Base-by-base conservation (phyloP, 1,284 basidiomycete genomes). In the Puccinia triticina region DNA sequence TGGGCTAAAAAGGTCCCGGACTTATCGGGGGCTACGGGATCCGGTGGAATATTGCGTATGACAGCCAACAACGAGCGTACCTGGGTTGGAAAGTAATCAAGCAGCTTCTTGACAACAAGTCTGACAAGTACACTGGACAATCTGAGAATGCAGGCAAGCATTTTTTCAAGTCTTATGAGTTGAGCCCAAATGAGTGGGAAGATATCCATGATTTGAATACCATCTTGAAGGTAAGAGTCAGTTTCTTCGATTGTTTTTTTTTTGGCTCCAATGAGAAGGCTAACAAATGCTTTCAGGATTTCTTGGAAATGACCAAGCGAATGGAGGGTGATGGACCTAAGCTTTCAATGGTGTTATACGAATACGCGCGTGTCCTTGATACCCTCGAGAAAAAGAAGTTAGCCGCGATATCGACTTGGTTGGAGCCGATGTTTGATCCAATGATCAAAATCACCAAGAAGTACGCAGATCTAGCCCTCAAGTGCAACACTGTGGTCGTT, bases 161-260 rank as follows among this genome's bases (percentile, higher is more conserved):
- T 48, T 26, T n/a, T n/a, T 71, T 71, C 21, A 71, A 71, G 10
- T 46, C 23, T 8, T 71, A 71, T 23, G 34, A 71, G 34, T 10
- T 71, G 4, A 26, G 3, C 1, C 21, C 67, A 43, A 71, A 71
- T 21, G 67, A 71, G 23, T 71, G 67, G 67, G 67, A 48, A 29
- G 12, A 71, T 71, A n/a, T 71, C n/a, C 46, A 71, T n/a, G 5
- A 10, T 43, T n/a, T 71, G 1, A 71, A 46, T 48, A 23, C 2
- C 5, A 26, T 59, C 5, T 59, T 59, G 14, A 29, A 59, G 57
- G 57, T 59, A 26, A 59, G 43, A 46, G n/a, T n/a, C n/a, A n/a
- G n/a, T n/a, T n/a, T n/a, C 7, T 46, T 91, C 91, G 64, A 91
- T 87, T 37, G 91, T n/a, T n/a, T n/a, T 84, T 55, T 91, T 87